A percentile compares a stretch with the other conserved stretches of the same genome.
Conservation (phyloP, 2,329 filamentous ascomycete genomes). For the Calonectria pseudoturangicola region DNA sequence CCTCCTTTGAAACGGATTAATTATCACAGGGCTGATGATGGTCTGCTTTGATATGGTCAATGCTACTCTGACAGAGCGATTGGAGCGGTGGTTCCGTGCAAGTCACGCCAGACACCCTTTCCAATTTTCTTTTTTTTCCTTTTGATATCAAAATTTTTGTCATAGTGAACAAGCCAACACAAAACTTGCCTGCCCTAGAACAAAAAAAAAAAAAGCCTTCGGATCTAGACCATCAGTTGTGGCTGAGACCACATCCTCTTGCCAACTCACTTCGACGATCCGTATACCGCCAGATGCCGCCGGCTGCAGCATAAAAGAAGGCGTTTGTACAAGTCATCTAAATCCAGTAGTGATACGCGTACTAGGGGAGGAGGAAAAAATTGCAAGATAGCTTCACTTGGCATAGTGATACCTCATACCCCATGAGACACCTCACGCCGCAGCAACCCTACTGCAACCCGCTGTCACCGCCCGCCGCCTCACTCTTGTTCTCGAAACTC, state of each 20-base stretch:
- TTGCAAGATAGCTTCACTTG: background rate
- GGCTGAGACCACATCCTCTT: no score
- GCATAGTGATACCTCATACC: background rate
- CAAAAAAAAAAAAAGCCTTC: background rate
- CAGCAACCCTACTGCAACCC: conserved; percentile 22
- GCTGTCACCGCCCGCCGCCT: conserved; percentile 13
- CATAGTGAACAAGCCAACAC: background rate
- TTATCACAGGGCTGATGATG: conserved; percentile 11
- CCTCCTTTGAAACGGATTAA: background rate
- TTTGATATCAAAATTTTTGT: background rate
- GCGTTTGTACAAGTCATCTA: conserved; percentile 1
- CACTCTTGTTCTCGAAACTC: conserved; percentile 10
- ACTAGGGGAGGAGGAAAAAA: background rate
- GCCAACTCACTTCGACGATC: no score
- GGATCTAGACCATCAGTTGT: background rate
- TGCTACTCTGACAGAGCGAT: background rate
- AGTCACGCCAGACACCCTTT: background rate
- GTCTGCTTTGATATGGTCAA: background rate
- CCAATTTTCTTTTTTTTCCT: background rate
- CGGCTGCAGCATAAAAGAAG: no score
- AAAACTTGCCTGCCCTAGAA: background rate
- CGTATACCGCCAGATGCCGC: no score
- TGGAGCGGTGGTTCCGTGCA: conserved; percentile 1
- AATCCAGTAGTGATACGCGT: background rate
- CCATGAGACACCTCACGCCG: conserved; percentile 1